phyloP scores from a whole-genome alignment of 352 stramenopile genomes.

The Phytophthora colocasiae region DNA sequence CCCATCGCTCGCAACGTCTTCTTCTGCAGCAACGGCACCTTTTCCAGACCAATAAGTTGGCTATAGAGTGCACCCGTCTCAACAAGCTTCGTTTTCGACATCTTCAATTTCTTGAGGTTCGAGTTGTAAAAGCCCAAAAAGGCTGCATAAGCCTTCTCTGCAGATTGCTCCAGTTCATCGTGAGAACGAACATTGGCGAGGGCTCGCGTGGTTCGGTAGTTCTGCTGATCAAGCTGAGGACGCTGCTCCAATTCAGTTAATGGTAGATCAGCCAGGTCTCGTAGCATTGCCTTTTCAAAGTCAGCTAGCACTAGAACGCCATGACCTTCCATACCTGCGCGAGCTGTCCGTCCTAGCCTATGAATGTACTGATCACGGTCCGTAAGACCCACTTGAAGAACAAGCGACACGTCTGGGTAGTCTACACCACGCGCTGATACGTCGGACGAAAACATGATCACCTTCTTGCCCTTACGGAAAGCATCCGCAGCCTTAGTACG shows the following conservation, averaged over 20 bases:
- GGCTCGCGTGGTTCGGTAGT: conserved; percentile 37
- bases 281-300: conserved; percentile 85
- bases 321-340: conserved; percentile 86
- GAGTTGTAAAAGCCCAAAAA: conserved; percentile 96
- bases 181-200: conserved; percentile 44
- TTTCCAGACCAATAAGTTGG: conserved; percentile 59
- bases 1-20: conserved; percentile 83
- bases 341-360: conserved; percentile 93
- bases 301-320: conserved; percentile 85
- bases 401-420: conserved; percentile 94
- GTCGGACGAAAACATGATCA: conserved; percentile 95
- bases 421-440: conserved; percentile 96
- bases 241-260: conserved; percentile 47
- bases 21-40: conserved; percentile 86
- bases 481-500: conserved; percentile 87
- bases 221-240: conserved; percentile 34
- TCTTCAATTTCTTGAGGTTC: conserved; percentile 65
- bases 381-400: conserved; percentile 87
- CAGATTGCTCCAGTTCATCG: conserved; percentile 71
- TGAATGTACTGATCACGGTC: conserved; percentile 96
- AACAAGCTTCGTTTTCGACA: conserved; percentile 74
- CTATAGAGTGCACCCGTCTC: conserved; percentile 72
- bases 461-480: conserved; percentile 88
- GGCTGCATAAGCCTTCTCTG: conserved; percentile 91
- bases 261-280: conserved; percentile 76